These are phyloP conservation scores for Rossbeevera mucosa DNA, from an alignment of 768 basidiomycete species.

Conservation along the genomic window DNA sequence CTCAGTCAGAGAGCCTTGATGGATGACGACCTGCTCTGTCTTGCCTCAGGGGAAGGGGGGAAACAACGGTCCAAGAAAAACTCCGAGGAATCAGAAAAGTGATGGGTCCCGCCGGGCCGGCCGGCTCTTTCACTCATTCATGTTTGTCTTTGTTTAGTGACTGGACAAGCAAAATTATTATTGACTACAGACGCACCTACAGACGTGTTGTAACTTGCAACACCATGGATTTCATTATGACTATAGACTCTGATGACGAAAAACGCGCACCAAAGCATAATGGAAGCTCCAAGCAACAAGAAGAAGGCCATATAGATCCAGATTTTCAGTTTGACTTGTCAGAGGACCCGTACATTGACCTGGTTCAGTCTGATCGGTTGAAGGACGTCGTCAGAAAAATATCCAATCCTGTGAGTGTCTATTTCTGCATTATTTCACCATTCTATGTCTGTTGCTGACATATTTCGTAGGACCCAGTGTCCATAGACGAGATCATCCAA, in stretches of 20 bases:
- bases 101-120: too few species aligned
- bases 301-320: slow-evolving; percentile 64
- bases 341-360: slow-evolving; percentile 63
- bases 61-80: background rate
- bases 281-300: slow-evolving; percentile 27
- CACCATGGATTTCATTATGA: slow-evolving; percentile 68
- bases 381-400: slow-evolving; percentile 59
- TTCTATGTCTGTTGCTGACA: slow-evolving; percentile 3
- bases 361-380: slow-evolving; percentile 41
- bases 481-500: slow-evolving; percentile 89
- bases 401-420: slow-evolving; percentile 50
- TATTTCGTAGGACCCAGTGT: slow-evolving; percentile 62
- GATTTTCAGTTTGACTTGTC: slow-evolving; percentile 79
- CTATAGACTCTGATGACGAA: slow-evolving; percentile 78
- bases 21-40: background rate
- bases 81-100: background rate
- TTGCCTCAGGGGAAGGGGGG: background rate
- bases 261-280: slow-evolving; percentile 31
- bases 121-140: too few species aligned
- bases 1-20: background rate
- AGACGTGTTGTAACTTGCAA: background rate
- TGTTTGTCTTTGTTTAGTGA: slow-evolving; percentile 22
- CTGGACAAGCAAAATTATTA: background rate
- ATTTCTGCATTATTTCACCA: slow-evolving; percentile 9
- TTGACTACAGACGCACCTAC: too few species aligned